Evolutionary conservation across 331 rosid genomes (phyloP), one percentile per base, ranked within the genome.

Genomic region (Rosa hybrid): DNA sequence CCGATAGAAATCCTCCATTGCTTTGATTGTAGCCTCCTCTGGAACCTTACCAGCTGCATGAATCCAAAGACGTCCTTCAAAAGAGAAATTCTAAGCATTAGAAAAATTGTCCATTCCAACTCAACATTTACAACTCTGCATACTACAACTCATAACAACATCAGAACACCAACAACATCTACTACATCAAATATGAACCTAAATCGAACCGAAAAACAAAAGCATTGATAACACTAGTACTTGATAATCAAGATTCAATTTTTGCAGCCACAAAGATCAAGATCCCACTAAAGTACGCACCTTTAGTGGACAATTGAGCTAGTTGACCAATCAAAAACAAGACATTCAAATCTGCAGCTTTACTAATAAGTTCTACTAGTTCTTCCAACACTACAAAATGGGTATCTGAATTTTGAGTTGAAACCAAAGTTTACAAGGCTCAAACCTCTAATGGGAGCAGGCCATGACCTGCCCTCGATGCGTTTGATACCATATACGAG

Each of bases 41-140:
- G 98, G 98, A 76, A 93, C 99, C 85, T 93, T 93, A 86, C 97
- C 75, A 1, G 98, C 98, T 39, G 98, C 99, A 80, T 93, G 99
- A 90, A 96, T 93, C 99, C 98, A 93, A 59, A 96, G 87, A 75
- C 97, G 98, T 49, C 98, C 99, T 95, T 87, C 78, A 80, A 62
- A 69, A 78, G 42, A 54, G 25, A 84, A 73, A 80, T 39, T 57
- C 45, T 27, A 74, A 25, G 23, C 16, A 60, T 81, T 27, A 80
- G 79, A 54, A 63, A 6, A 50, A 21, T 21, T 2, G n/a, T 12
- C 1, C 75, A 74, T 60, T 72, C 70, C 71, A 65, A 11, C 13
- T 18, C 30, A 17, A 72, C 75, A 64, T 25, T 12, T 57, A 20
- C 8, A 71, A 30, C 14, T 2, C 4, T 45, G 20, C 14, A 23